A percentile compares a stretch with the other conserved stretches of the same genome.
These are phyloP conservation scores for Plasmopara halstedii DNA, from an alignment of 352 stramenopile species.

Conservation along the genomic window DNA sequence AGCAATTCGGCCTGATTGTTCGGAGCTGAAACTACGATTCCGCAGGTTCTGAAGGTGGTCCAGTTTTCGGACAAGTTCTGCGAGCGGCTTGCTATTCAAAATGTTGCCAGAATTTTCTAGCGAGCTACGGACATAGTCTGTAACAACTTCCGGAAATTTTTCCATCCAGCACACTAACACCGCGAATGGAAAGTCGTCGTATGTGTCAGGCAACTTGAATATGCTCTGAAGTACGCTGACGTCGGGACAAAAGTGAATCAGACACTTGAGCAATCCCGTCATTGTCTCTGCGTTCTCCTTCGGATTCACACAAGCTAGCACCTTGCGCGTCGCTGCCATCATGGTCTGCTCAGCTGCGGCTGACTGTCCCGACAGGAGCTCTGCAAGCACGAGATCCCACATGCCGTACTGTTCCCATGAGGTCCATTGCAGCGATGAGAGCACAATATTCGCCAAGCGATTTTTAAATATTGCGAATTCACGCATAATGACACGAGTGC, in stretches of 20 bases:
- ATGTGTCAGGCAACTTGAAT: constrained; percentile 58
- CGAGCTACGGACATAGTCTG: constrained; percentile 42
- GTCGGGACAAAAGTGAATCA: constrained; percentile 65
- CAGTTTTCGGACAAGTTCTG: constrained; percentile 53
- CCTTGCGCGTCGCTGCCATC: constrained; percentile 66
- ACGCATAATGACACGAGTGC: constrained; percentile 52
- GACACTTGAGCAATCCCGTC: constrained; percentile 65
- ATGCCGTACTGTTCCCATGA: constrained; percentile 78
- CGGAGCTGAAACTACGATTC: constrained; percentile 3
- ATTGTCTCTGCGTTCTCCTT: constrained; percentile 65
- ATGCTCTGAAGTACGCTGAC: constrained; percentile 60
- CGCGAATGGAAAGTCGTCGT: constrained; percentile 61
- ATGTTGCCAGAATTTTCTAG: constrained; percentile 26
- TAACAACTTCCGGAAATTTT: constrained; percentile 53
- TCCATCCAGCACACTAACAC: constrained; percentile 65
- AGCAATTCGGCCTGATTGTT: constrained; percentile 7
- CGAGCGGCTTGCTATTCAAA: constrained; percentile 31
- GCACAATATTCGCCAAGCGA: constrained; percentile 58
- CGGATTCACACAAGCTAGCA: constrained; percentile 66
- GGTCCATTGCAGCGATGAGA: constrained; percentile 73
- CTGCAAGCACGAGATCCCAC: constrained; percentile 69
- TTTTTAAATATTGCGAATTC: constrained; percentile 71
- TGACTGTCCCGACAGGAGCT: constrained; percentile 39
- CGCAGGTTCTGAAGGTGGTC: constrained; percentile 47
- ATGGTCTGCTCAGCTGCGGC: constrained; percentile 40